Evolutionary conservation across 192 early-diverging fungal genomes (phyloP), one percentile per base, ranked within the genome.

Genomic region (Gryganskiella cystojenkinii): DNA sequence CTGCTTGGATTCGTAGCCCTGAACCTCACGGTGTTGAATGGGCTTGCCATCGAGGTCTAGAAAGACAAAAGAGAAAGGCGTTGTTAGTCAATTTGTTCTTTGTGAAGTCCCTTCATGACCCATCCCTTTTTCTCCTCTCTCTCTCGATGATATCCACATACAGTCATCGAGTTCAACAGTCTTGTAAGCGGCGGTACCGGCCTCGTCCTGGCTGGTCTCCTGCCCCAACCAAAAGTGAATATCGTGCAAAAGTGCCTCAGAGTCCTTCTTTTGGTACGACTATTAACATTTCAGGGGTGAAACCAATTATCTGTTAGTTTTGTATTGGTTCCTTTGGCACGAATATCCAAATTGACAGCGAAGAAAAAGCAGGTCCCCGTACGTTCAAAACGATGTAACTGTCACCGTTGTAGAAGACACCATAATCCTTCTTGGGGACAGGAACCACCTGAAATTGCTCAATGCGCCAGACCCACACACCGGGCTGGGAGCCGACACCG

Each of bases 141-240:
- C n/a, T n/a, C n/a, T n/a, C n/a, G n/a, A n/a, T n/a, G n/a, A n/a
- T n/a, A n/a, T n/a, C n/a, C n/a, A n/a, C n/a, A n/a, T 83, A 89
- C 90, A 89, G 56, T 90, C 90, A 80, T 93, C 90, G 13, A 91
- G 67, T 66, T 90, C 89, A 17, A 94, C 91, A 2, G 93, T 92
- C 75, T 95, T 95, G 82, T 94, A 95, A 2, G 93, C 93, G 13
- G 92, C 93, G 10, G 92, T 94, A 27, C 93, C 93, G 47, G 92
- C 90, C 75, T 92, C 90, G 66, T 92, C 90, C 72, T 95, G 93
- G 42, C 79, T 84, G 14, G 92, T 93, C 49, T 93, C 86, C 19
- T 85, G 59, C 19, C 94, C 94, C 47, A 95, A 85, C 93, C 94
- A 95, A 67, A 94, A 95, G 81, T 95, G 93, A 64, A 94, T 84